Conservation (phyloP, 1,139 yeast genomes). For the Pichia sorboxylosa region DNA sequence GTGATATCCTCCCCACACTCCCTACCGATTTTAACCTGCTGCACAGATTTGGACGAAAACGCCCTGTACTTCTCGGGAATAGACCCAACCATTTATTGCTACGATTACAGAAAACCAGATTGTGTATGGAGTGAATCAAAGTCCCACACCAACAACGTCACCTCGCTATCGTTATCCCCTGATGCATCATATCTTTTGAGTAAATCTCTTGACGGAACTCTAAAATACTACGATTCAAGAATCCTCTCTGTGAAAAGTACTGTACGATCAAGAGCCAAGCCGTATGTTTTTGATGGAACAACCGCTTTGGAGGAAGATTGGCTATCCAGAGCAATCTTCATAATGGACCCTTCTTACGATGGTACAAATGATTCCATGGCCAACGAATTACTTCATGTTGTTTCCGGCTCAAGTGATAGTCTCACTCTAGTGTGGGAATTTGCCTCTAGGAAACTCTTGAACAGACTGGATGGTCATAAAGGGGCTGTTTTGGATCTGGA, state of each 20-base stretch:
- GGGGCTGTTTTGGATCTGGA: slow-evolving; percentile 55
- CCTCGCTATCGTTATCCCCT: slow-evolving; percentile 40
- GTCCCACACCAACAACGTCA: slow-evolving; percentile 37
- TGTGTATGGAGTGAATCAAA: slow-evolving; percentile 35
- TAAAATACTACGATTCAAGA: slow-evolving; percentile 46
- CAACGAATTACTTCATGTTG: slow-evolving; percentile 14
- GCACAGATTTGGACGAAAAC: slow-evolving; percentile 26
- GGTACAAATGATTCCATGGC: slow-evolving; percentile 4
- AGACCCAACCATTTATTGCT: slow-evolving; percentile 50
- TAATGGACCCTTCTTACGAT: slow-evolving; percentile 12
- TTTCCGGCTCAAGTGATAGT: slow-evolving; percentile 49
- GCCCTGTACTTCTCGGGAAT: slow-evolving; percentile 52
- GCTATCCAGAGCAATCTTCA: slow-evolving; percentile 37
- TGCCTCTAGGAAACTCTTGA: slow-evolving; percentile 34
- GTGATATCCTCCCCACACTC: slow-evolving; percentile 9
- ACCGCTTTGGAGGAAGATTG: slow-evolving; percentile 43
- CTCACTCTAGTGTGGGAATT: slow-evolving; percentile 52
- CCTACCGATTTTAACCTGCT: slow-evolving; percentile 48
- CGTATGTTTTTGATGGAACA: slow-evolving; percentile 47
- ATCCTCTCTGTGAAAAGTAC: slow-evolving; percentile 1
- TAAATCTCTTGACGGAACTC: slow-evolving; percentile 45
- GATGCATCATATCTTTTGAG: slow-evolving; percentile 41
- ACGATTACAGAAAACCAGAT: slow-evolving; percentile 36
- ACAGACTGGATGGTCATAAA: slow-evolving; percentile 46
- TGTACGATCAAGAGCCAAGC: slow-evolving; percentile 29